phyloP scores from a whole-genome alignment of 2,329 filamentous ascomycete genomes.

The Alternaria burnsii region DNA sequence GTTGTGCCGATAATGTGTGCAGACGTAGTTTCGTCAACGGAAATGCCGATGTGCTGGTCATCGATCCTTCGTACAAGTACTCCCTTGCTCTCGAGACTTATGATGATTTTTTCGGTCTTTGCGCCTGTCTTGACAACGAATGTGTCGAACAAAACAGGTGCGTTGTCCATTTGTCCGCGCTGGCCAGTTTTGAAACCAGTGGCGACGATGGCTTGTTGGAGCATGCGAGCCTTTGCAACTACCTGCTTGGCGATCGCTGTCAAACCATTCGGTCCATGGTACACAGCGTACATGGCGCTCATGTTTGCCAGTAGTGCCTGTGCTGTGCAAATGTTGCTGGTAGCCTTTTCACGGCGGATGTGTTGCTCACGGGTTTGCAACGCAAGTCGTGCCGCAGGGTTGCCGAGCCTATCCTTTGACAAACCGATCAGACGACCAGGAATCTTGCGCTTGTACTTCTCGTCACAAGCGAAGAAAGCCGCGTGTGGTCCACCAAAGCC shows the following conservation, averaged over 20 bases:
- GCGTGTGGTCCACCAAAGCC: slow-evolving; percentile 95
- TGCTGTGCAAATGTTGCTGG: slow-evolving; percentile 96
- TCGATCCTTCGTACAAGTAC: slow-evolving; percentile 71
- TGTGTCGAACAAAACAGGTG: slow-evolving; percentile 78
- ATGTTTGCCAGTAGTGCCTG: slow-evolving; percentile 95
- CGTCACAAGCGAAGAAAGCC: slow-evolving; percentile 91
- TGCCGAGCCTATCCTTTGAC: slow-evolving; percentile 87
- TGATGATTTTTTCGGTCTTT: slow-evolving; percentile 61
- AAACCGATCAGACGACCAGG: slow-evolving; percentile 89
- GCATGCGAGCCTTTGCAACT: slow-evolving; percentile 72
- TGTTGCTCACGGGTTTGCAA: slow-evolving; percentile 96
- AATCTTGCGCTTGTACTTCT: slow-evolving; percentile 93
- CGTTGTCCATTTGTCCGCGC: slow-evolving; percentile 64
- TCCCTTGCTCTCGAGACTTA: slow-evolving; percentile 59
- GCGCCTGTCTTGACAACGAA: slow-evolving; percentile 68
- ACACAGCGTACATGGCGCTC: slow-evolving; percentile 92
- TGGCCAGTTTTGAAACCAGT: slow-evolving; percentile 71
- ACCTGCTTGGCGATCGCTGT: slow-evolving; percentile 83
- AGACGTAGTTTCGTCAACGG: slow-evolving; percentile 77
- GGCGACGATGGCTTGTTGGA: slow-evolving; percentile 70
- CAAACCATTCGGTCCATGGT: slow-evolving; percentile 86
- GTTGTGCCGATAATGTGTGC: slow-evolving; percentile 62
- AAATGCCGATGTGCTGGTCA: slow-evolving; percentile 72
- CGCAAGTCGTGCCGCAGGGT: slow-evolving; percentile 81
- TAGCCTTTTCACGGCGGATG: slow-evolving; percentile 94